These are phyloP conservation scores for Fusarium nisikadoi DNA, from an alignment of 2,329 filamentous ascomycete species.

Conservation along the genomic window DNA sequence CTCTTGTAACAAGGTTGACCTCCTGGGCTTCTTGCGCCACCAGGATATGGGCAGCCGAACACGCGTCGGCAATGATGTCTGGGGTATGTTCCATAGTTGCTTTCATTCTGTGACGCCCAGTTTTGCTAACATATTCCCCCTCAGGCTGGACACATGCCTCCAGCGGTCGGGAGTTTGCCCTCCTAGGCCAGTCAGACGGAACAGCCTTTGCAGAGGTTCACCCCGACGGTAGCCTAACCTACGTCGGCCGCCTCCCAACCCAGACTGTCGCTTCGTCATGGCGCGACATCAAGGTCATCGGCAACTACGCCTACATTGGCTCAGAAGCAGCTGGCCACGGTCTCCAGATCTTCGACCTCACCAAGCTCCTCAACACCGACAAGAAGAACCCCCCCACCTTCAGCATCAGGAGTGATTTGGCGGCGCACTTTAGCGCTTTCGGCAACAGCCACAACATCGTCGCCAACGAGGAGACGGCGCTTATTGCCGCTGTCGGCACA, in stretches of 20 bases:
- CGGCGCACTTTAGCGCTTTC: not conserved
- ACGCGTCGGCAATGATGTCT: constrained; percentile 1
- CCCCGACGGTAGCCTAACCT: constrained; percentile 1
- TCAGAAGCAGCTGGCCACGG: constrained; percentile 61
- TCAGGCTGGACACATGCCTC: constrained; percentile 13
- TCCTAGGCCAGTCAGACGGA: constrained; percentile 7
- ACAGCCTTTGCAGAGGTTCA: constrained; percentile 4
- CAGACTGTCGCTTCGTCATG: constrained; percentile 50
- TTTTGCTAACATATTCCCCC: no score
- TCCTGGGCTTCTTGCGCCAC: constrained; percentile 2
- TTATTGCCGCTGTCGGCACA: constrained; percentile 3
- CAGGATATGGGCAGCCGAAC: constrained; percentile 14
- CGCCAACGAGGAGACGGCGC: not conserved
- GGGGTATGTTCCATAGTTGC: not conserved
- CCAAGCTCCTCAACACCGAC: constrained; percentile 55
- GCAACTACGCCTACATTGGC: constrained; percentile 51
- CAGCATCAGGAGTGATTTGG: not conserved
- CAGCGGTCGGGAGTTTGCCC: constrained; percentile 7
- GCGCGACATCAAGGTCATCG: constrained; percentile 56
- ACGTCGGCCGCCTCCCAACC: constrained; percentile 51
- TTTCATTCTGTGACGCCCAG: accelerated
- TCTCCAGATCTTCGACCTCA: constrained; percentile 72
- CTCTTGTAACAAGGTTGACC: constrained; percentile 12
- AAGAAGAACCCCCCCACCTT: constrained; percentile 2
- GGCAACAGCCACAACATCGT: constrained; percentile 18